Percentiles rank a stretch among this genome's conserved stretches.
Conservation (phyloP, 139 green algal species). For the Chlorella sp. region DNA sequence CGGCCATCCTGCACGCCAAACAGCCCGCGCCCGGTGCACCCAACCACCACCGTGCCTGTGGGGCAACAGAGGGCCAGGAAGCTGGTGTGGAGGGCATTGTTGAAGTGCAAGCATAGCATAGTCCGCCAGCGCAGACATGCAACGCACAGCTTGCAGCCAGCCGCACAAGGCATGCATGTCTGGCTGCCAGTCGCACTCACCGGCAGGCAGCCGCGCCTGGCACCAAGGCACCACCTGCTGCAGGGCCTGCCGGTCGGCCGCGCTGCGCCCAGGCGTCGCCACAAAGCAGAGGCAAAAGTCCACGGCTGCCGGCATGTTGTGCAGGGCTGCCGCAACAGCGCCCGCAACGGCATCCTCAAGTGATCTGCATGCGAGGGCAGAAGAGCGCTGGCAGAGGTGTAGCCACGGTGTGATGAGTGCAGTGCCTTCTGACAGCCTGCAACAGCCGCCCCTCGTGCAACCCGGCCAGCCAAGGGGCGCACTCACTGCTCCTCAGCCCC, state of each 20-base stretch:
- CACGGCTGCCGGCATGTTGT: background rate
- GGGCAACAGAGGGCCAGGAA: too few species aligned
- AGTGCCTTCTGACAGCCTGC: too few species aligned
- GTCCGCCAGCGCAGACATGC: too few species aligned
- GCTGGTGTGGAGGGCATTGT: too few species aligned
- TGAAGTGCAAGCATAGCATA: too few species aligned
- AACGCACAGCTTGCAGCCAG: background rate
- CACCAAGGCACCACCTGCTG: background rate
- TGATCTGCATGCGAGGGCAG: background rate
- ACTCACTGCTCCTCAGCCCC: background rate
- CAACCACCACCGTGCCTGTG: conserved; percentile 14
- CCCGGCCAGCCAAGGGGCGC: too few species aligned
- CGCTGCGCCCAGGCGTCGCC: background rate
- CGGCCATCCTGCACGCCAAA: background rate
- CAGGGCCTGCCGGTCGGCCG: background rate
- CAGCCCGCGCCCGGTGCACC: conserved; percentile 23
- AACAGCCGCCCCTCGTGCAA: too few species aligned
- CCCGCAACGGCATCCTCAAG: background rate
- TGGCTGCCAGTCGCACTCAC: background rate
- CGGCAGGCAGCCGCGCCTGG: conserved; percentile 16
- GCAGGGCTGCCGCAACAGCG: background rate
- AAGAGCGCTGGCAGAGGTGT: too few species aligned
- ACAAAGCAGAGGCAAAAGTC: conserved; percentile 24
- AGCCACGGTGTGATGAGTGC: background rate
- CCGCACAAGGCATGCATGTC: background rate